Evolutionary conservation across 179 eudicot genomes (phyloP), one percentile per base, ranked within the genome.

Genomic region (Drosera spatulata): DNA sequence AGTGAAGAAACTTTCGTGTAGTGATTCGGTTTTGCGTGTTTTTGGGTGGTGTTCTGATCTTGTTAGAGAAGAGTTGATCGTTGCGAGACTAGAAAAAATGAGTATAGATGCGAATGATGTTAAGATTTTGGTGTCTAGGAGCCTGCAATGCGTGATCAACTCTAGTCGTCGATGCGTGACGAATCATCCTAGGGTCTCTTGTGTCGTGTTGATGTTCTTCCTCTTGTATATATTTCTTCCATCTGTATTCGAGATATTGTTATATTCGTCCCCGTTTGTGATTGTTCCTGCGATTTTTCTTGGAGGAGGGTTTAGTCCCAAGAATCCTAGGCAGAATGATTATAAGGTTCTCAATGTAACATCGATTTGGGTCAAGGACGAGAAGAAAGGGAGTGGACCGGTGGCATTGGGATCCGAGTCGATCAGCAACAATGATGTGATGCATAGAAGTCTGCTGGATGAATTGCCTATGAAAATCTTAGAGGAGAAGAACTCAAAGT

Each of bases 151-250:
- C 70, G 68, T 72, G 7, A 53, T 66, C 10, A 67, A 56, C 55
- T 73, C 75, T 49, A 79, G 77, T 58, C 53, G 50, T 54, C 63
- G 64, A 60, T 71, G 72, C 56, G 66, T 70, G 44, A 74, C 69
- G 63, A 73, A 73, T 41, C 70, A 77, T 54, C 93, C 95, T 51
- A 33, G 73, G 37, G 66, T 73, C 63, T 71, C 79, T n/a, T 59
- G 61, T 49, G 65, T 74, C 47, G 15, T 79, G 63, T 61, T 77
- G 2, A 69, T 70, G 56, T 67, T 76, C 55, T 71, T 81, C 55
- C 60, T 85, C 55, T 53, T 79, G 38, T 87, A 85, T 69, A 41
- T 76, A 13, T 76, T 78, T 64, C 64, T 73, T 45, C 87, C 89
- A 52, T 67, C 62, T 46, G 12, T 79, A 42, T 85, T 87, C 53